Conservation (phyloP, 768 basidiomycete genomes). For the Amanita molliuscula region DNA sequence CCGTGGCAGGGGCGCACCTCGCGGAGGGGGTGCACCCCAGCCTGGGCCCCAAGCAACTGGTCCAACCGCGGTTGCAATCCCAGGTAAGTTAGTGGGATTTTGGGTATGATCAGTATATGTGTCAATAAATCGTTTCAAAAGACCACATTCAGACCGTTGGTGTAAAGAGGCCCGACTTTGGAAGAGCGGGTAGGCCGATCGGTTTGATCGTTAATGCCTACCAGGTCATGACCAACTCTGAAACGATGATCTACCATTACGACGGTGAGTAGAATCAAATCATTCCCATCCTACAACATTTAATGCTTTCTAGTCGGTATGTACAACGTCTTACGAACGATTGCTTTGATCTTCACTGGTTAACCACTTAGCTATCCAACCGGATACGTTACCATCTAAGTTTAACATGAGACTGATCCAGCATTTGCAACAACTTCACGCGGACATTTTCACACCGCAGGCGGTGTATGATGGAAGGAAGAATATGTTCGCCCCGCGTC, state of each 20-base stretch:
- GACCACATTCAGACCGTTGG: constrained; percentile 39
- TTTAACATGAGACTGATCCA: constrained; percentile 65
- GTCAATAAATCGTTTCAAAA: constrained; percentile 9
- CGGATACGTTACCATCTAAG: constrained; percentile 3
- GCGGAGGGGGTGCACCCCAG: constrained; percentile 12
- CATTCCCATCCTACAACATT: constrained; percentile 1
- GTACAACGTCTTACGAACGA: neutral
- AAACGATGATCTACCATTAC: constrained; percentile 58
- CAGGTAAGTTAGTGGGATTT: constrained; percentile 12
- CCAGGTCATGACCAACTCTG: constrained; percentile 29
- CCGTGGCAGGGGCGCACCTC: constrained; percentile 3
- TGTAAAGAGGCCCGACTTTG: constrained; percentile 49
- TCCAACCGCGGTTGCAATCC: constrained; percentile 10
- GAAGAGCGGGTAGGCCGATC: constrained; percentile 34
- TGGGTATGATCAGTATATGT: neutral
- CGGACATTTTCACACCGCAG: constrained; percentile 60
- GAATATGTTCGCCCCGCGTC: constrained; percentile 54
- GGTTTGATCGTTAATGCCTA: constrained; percentile 41
- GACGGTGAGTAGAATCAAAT: constrained; percentile 34
- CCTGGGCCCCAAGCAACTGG: constrained; percentile 11
- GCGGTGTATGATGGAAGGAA: constrained; percentile 76
- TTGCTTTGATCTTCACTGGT: neutral
- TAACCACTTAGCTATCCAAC: neutral
- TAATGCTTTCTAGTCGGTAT: constrained; percentile 23
- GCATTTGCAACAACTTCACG: constrained; percentile 49